Evolutionary conservation across 768 basidiomycete genomes (phyloP).

Genomic region (Boletus pseudo-olivaceus): DNA sequence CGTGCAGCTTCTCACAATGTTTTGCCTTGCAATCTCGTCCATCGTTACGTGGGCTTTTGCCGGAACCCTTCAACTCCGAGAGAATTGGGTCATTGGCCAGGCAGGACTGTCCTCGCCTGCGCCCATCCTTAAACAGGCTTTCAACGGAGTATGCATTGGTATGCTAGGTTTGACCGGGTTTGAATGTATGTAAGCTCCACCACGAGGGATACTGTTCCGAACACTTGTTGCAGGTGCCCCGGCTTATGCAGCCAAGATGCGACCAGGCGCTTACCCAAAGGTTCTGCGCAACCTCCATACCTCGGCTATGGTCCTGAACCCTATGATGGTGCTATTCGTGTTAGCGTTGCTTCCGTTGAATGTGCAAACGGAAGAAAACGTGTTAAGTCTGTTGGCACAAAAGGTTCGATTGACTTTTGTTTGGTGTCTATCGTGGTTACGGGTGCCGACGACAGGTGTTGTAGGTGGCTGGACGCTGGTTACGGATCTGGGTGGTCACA

Average conservation of each 20-base stretch:
- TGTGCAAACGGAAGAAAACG: slow-evolving; percentile 49
- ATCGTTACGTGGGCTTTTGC: slow-evolving; percentile 47
- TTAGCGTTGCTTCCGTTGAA: slow-evolving; percentile 56
- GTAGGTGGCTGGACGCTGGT: slow-evolving; percentile 58
- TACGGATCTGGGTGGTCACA: slow-evolving; percentile 57
- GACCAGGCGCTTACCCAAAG: slow-evolving; percentile 48
- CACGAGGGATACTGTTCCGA: not conserved
- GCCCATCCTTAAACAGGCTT: slow-evolving; percentile 45
- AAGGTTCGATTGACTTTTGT: slow-evolving; percentile 32
- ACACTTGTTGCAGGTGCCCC: slow-evolving; percentile 44
- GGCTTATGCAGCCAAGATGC: slow-evolving; percentile 61
- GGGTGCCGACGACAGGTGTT: not conserved
- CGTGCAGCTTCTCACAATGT: slow-evolving; percentile 52
- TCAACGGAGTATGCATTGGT: slow-evolving; percentile 65
- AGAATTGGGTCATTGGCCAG: slow-evolving; percentile 51
- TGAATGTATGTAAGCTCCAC: slow-evolving; percentile 43
- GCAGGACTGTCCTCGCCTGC: slow-evolving; percentile 26
- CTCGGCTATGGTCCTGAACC: slow-evolving; percentile 55
- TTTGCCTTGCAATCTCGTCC: slow-evolving; percentile 48
- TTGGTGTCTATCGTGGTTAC: not conserved
- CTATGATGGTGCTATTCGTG: slow-evolving; percentile 54
- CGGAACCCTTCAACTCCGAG: slow-evolving; percentile 46
- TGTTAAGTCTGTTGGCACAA: slow-evolving; percentile 63
- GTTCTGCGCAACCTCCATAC: slow-evolving; percentile 66
- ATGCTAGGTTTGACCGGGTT: slow-evolving; percentile 73